These are phyloP conservation scores for Coemansia reversa DNA, from an alignment of 192 early-diverging fungal genomes.

Conservation along the genomic window DNA sequence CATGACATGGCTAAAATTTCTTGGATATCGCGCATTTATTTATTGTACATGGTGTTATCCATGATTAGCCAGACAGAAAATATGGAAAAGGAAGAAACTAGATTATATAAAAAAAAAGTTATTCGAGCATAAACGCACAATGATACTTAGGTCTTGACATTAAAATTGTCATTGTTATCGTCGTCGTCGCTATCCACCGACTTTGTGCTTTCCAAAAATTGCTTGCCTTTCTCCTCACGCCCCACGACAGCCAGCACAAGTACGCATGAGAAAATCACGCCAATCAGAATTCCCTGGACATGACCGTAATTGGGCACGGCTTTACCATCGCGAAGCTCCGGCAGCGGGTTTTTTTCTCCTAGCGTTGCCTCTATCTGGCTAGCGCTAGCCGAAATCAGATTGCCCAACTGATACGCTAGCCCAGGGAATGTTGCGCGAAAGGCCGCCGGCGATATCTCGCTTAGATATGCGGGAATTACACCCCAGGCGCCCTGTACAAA, in stretches of 20 bases:
- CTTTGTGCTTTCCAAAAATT: constrained; percentile 37
- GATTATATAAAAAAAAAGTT: no score
- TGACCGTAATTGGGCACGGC: constrained; percentile 53
- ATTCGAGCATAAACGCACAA: no score
- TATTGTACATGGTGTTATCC: no score
- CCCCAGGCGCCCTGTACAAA: constrained; percentile 57
- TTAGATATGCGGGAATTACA: constrained; percentile 68
- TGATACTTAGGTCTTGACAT: no score
- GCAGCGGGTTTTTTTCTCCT: constrained; percentile 55
- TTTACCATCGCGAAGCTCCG: constrained; percentile 48
- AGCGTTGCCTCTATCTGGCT: constrained; percentile 60
- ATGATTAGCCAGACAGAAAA: no score
- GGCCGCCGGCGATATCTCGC: constrained; percentile 65
- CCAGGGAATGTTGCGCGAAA: constrained; percentile 71
- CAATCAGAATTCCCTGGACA: constrained; percentile 64
- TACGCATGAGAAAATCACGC: constrained; percentile 43
- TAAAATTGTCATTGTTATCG: not conserved
- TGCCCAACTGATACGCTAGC: constrained; percentile 74
- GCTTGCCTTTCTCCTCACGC: constrained; percentile 58
- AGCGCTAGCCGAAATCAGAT: constrained; percentile 60
- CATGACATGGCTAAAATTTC: no score
- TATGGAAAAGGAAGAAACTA: no score
- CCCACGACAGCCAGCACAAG: constrained; percentile 55
- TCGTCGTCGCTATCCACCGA: not conserved
- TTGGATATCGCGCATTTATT: no score